Base-by-base conservation (phyloP, 495 filamentous ascomycete genomes). In the Penicillium cinerascens region DNA sequence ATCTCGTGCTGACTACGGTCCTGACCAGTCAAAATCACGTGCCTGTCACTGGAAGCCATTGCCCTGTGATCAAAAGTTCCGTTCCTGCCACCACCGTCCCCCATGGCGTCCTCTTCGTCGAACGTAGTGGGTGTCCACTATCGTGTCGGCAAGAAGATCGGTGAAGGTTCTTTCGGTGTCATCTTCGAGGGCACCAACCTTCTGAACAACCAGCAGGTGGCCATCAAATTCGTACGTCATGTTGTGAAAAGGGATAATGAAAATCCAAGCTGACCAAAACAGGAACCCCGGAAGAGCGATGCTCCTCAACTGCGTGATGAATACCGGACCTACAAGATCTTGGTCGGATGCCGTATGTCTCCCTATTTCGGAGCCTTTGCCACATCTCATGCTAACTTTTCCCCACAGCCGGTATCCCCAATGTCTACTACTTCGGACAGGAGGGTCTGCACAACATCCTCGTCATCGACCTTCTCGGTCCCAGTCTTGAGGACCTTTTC, bases 61-160 rank as follows among this genome's bases (percentile, higher is more conserved):
- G 42, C 61, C 60, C 52, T 42, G 56, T 64, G 51, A 60, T 57
- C 58, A 38, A 59, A 60, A 58, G 49, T 56, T 50, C 27, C 41
- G 23, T 61, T 55, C 42, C 39, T 59, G 46, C 53, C 51, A 43
- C 41, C 15, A 44, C 39, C 42, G 40, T 42, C 21, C 57, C 37
- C 54, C 48, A 97, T 97, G 90, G 87, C 92, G 36, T 96, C 91
- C 57, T 92, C 90, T 37, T 96, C 91, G 41, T 96, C 90, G 39
- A 99, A 99, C 73, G 93, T 99, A 56, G 93, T 99, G 54, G 93
- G 93, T 60, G 93, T 99, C 55, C 93, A 99, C 79, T 99, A 99
- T 71, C 82, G 95, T 56, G 93, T 99, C 48, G 93, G 93, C 55
- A 99, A 97, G 82, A 99, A 99, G 73, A 99, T 99, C 51, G 93